phyloP scores from a whole-genome alignment of 2,329 filamentous ascomycete species.

The Alternaria sp. region DNA sequence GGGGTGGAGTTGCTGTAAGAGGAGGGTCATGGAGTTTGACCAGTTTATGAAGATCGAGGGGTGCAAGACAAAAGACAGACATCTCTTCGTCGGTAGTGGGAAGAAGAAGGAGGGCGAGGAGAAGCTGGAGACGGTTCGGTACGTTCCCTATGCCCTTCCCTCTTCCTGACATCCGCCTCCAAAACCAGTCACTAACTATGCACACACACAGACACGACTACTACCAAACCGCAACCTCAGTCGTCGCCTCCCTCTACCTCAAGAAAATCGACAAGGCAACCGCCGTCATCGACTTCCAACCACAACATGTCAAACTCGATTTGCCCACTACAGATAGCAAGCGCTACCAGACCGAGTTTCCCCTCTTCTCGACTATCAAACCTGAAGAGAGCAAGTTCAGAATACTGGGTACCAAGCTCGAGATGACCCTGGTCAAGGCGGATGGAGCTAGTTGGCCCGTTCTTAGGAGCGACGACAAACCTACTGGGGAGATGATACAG shows the following conservation, averaged over 20 bases:
- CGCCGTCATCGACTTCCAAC: slow-evolving; percentile 75
- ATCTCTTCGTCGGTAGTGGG: slow-evolving; percentile 85
- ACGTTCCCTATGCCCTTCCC: slow-evolving; percentile 20
- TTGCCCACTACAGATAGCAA: slow-evolving; percentile 88
- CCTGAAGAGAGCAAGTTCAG: slow-evolving; percentile 78
- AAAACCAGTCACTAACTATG: slow-evolving; percentile 14
- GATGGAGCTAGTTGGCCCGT: slow-evolving; percentile 87
- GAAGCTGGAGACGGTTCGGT: slow-evolving; percentile 80
- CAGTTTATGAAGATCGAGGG: slow-evolving; percentile 97
- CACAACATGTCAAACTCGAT: slow-evolving; percentile 74
- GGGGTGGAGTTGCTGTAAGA: slow-evolving; percentile 96
- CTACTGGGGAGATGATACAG: slow-evolving; percentile 84
- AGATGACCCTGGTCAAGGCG: slow-evolving; percentile 77
- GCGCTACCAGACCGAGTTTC: slow-evolving; percentile 77
- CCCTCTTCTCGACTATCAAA: slow-evolving; percentile 81
- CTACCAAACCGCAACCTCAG: slow-evolving; percentile 86
- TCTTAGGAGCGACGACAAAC: slow-evolving; percentile 78
- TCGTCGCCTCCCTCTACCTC: slow-evolving; percentile 92
- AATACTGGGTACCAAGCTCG: slow-evolving; percentile 88
- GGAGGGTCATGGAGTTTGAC: slow-evolving; percentile 93
- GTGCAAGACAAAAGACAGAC: slow-evolving; percentile 81
- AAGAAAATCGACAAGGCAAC: slow-evolving; percentile 93
- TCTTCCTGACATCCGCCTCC: not conserved
- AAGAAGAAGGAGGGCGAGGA: slow-evolving; percentile 80
- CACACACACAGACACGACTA: slow-evolving; percentile 74